These are phyloP conservation scores for Paramyrothecium sp. DNA, from an alignment of 2,329 filamentous ascomycete genomes.

Conservation along the genomic window DNA sequence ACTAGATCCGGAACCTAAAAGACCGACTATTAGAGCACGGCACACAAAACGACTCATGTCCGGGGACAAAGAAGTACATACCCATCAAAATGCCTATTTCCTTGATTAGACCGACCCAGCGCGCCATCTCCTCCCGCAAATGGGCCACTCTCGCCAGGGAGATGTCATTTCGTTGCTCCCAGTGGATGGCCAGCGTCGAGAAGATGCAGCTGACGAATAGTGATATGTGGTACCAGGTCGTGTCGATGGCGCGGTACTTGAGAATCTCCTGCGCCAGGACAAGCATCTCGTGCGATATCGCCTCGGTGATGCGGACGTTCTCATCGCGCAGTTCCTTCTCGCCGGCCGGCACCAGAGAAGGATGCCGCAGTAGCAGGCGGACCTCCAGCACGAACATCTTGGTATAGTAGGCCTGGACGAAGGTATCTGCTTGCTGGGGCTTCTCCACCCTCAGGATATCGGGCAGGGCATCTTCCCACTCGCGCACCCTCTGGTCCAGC, in stretches of 20 bases:
- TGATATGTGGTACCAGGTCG: constrained; percentile 74
- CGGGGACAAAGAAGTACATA: constrained; percentile 36
- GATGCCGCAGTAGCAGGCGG: constrained; percentile 59
- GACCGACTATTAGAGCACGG: constrained; percentile 10
- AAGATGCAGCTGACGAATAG: constrained; percentile 73
- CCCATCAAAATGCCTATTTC: constrained; percentile 67
- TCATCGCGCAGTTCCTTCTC: constrained; percentile 57
- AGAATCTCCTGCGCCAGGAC: constrained; percentile 57
- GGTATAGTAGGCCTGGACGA: constrained; percentile 53
- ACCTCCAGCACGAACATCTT: constrained; percentile 56
- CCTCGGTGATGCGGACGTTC: constrained; percentile 64
- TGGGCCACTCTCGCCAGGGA: constrained; percentile 55
- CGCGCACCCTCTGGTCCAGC: constrained; percentile 63
- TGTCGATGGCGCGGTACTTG: constrained; percentile 67
- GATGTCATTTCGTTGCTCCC: constrained; percentile 62
- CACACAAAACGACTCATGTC: too few relatives aligned
- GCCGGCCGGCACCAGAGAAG: constrained; percentile 55
- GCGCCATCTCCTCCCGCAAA: constrained; percentile 66
- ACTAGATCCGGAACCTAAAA: constrained; percentile 40
- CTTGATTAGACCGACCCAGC: constrained; percentile 66
- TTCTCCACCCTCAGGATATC: constrained; percentile 52
- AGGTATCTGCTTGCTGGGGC: constrained; percentile 36
- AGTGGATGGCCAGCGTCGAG: constrained; percentile 67
- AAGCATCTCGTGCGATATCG: constrained; percentile 64
- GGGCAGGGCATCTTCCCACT: constrained; percentile 65